These are phyloP conservation scores for Dryas integrifolia DNA, from an alignment of 331 rosid genomes.

Conservation along the genomic window DNA sequence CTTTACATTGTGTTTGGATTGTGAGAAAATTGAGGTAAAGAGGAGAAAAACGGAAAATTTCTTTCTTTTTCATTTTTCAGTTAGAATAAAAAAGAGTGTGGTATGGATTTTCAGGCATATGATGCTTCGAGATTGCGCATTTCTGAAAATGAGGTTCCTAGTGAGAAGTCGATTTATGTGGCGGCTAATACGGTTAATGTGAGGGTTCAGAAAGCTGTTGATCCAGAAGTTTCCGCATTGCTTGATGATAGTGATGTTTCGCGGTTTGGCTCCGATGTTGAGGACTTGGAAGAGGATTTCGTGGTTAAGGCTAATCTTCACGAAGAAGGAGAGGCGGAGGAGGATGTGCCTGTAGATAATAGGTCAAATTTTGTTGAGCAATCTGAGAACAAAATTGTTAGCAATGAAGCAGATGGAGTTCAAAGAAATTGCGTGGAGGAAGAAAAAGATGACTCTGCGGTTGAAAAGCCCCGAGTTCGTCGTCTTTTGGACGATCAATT, in stretches of 20 bases:
- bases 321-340: conserved; percentile 29
- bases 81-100: neutral
- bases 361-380: conserved; percentile 21
- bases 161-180: conserved; percentile 48
- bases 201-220: conserved; percentile 71
- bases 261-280: conserved; percentile 75
- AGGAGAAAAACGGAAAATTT: neutral
- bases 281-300: conserved; percentile 93
- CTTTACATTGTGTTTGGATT: neutral
- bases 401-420: conserved; percentile 19
- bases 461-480: conserved; percentile 51
- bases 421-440: conserved; percentile 2
- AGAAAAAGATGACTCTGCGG: conserved; percentile 22
- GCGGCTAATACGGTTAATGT: conserved; percentile 61
- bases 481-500: conserved; percentile 79
- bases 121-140: conserved; percentile 73
- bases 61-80: neutral
- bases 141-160: conserved; percentile 37
- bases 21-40: neutral
- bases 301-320: conserved; percentile 66
- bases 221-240: conserved; percentile 80
- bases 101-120: conserved; percentile 56
- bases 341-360: conserved; percentile 12
- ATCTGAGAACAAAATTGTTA: conserved; percentile 18
- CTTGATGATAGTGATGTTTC: conserved; percentile 75